Percentiles rank a stretch among this genome's conserved stretches.
These are phyloP conservation scores for Cyclotella cryptica DNA, from an alignment of 108 stramenopile genomes.

Conservation along the genomic window DNA sequence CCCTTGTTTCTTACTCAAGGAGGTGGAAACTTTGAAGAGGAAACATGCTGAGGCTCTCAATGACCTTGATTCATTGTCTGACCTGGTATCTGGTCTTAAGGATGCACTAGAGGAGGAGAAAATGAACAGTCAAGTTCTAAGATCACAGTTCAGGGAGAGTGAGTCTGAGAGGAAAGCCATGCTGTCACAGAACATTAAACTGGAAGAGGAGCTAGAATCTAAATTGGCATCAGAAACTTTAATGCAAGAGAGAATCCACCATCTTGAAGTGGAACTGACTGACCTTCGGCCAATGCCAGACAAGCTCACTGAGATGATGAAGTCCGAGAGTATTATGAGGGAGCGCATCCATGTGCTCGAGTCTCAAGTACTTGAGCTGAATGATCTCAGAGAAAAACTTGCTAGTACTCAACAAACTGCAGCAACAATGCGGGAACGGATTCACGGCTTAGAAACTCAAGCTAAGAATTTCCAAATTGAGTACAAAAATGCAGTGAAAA, in stretches of 20 bases:
- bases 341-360: constrained; percentile 34
- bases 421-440: constrained; percentile 27
- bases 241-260: constrained; percentile 27
- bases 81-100: constrained; percentile 38
- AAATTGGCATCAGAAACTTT: constrained; percentile 17
- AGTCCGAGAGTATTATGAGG: constrained; percentile 28
- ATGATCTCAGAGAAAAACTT: constrained; percentile 23
- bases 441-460: constrained; percentile 31
- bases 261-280: constrained; percentile 21
- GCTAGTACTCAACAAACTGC: constrained; percentile 7
- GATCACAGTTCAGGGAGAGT: constrained; percentile 43
- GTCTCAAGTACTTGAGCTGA: constrained; percentile 35
- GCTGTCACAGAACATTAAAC: constrained; percentile 17
- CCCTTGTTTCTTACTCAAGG: constrained; percentile 20
- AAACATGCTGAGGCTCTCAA: constrained; percentile 29
- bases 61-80: constrained; percentile 41
- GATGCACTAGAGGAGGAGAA: constrained; percentile 38
- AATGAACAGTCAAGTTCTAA: constrained; percentile 25
- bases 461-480: constrained; percentile 42
- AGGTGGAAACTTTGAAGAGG: constrained; percentile 29
- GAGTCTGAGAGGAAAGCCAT: constrained; percentile 34
- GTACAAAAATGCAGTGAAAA: constrained; percentile 14
- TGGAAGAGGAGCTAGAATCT: constrained; percentile 26
- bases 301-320: constrained; percentile 29
- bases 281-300: constrained; percentile 22